Base-by-base conservation (phyloP, 2,329 filamentous ascomycete species). In the Cladophialophora chaetospira region DNA sequence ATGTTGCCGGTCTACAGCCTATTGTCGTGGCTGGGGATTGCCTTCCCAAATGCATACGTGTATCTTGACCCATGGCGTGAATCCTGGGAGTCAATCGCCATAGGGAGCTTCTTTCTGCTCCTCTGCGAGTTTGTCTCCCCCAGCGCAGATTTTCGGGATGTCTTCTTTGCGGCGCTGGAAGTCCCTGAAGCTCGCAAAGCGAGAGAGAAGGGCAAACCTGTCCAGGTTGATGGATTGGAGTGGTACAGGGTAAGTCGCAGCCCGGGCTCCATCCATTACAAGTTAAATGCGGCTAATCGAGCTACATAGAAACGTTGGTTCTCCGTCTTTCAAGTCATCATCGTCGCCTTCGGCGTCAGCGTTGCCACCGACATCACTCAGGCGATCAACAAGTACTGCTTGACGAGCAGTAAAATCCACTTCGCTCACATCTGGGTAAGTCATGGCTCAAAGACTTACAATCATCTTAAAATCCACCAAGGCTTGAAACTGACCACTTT, bases 31-130 rank as follows among this genome's bases (percentile, higher is more conserved):
- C 63, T 79, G 3, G 67, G 68, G 2, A 68, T 78, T 15, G 67
- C 66, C 51, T 72, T 71, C 33, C 73, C 75, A 1, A 65, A 68
- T 19, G 63, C 70, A 2, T 71, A 73, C 42, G 68, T 74, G 40
- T 79, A 78, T 59, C 55, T 79, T 10, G 63, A 69, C 26, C 69
- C 73, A 2, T 73, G 73, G 65, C 63, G 73, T 21, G 71, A 74
- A 19, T 57, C 75, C 4, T 69, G 73, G 56, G 72, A 79, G 65
- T 66, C 70, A 3, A 63, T 75, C 25, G 73, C 75, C 8, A 63
- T 80, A 1, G 71, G 69, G n/a, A 68, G 69, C 9, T 79, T 79
- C 62, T 76, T 77, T 58, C 67, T 79, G 8, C 69, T 79, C 25
- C 67, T 78, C 35, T 75, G 72, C 61, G 74, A 75, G 42, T 77